Conservation (phyloP, 1,284 basidiomycete species). For the Gomphus bonarii region DNA sequence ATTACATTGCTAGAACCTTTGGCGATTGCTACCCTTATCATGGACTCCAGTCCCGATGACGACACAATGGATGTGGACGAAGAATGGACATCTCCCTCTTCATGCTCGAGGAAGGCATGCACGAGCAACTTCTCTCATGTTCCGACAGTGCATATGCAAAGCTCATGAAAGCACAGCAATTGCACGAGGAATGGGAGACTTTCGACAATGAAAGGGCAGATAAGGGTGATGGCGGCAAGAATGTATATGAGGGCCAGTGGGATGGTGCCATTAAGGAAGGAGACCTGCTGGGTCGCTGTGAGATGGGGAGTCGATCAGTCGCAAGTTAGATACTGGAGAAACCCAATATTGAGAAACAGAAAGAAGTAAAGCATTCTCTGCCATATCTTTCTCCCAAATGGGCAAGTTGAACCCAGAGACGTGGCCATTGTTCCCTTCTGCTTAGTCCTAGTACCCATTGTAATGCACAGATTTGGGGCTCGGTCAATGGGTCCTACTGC, state of each 20-base stretch:
- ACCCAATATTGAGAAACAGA: slow-evolving; percentile 20
- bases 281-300: slow-evolving; percentile 53
- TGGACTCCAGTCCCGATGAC: too few species aligned
- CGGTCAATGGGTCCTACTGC: too few species aligned
- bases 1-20: too few species aligned
- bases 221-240: neutral
- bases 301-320: slow-evolving; percentile 51
- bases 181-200: neutral
- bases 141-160: slow-evolving; percentile 63
- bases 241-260: neutral
- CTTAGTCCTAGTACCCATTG: too few species aligned
- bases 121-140: slow-evolving; percentile 62
- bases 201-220: slow-evolving; percentile 1
- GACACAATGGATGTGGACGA: too few species aligned
- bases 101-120: slow-evolving; percentile 82
- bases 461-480: too few species aligned
- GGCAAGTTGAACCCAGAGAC: slow-evolving; percentile 51
- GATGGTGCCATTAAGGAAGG: slow-evolving; percentile 23
- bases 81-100: too few species aligned
- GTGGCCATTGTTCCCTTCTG: slow-evolving; percentile 46
- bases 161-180: slow-evolving; percentile 38
- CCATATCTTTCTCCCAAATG: slow-evolving; percentile 60
- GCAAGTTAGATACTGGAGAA: slow-evolving; percentile 58
- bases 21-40: too few species aligned
- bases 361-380: slow-evolving; percentile 34